These are phyloP conservation scores for Wickerhamiella dianesei DNA, from an alignment of 805 yeast genomes.

Conservation along the genomic window DNA sequence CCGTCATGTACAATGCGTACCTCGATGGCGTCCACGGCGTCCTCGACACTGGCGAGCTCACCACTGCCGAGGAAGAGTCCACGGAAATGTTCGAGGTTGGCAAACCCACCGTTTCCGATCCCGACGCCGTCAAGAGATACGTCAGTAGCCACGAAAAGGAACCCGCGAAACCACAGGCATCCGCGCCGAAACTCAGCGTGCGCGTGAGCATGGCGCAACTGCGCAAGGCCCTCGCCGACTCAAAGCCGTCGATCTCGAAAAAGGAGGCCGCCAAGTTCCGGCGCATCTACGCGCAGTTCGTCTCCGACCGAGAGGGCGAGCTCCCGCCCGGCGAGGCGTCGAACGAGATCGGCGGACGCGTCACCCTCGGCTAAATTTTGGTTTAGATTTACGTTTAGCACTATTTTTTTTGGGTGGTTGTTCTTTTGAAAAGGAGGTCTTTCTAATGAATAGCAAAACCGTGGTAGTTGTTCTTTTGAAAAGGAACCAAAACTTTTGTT, in stretches of 20 bases:
- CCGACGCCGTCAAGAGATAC: slow-evolving; percentile 8
- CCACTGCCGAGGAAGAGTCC: slow-evolving; percentile 5
- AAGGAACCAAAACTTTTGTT: no score
- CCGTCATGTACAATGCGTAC: slow-evolving; percentile 81
- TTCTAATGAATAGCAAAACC: no score
- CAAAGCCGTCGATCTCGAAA: slow-evolving; percentile 78
- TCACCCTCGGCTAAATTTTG: slow-evolving; percentile 50
- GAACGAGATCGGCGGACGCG: slow-evolving; percentile 70
- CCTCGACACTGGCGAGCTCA: slow-evolving; percentile 23
- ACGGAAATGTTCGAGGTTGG: slow-evolving; percentile 15
- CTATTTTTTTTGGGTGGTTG: no score
- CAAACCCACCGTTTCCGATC: slow-evolving; percentile 3
- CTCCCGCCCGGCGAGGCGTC: slow-evolving; percentile 80
- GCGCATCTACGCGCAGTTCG: slow-evolving; percentile 56
- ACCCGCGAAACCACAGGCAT: not conserved
- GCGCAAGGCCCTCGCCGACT: slow-evolving; percentile 48
- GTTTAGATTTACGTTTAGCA: no score
- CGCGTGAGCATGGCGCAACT: slow-evolving; percentile 43
- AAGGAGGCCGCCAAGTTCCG: slow-evolving; percentile 53
- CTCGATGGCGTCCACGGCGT: slow-evolving; percentile 57
- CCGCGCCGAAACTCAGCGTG: slow-evolving; percentile 24
- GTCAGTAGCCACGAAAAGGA: not conserved
- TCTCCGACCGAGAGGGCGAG: slow-evolving; percentile 66
- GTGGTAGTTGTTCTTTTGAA: no score
- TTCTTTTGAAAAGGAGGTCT: no score